These are phyloP conservation scores for Zancudomyces culisetae DNA, from an alignment of 371 early-diverging fungal species.

Conservation along the genomic window DNA sequence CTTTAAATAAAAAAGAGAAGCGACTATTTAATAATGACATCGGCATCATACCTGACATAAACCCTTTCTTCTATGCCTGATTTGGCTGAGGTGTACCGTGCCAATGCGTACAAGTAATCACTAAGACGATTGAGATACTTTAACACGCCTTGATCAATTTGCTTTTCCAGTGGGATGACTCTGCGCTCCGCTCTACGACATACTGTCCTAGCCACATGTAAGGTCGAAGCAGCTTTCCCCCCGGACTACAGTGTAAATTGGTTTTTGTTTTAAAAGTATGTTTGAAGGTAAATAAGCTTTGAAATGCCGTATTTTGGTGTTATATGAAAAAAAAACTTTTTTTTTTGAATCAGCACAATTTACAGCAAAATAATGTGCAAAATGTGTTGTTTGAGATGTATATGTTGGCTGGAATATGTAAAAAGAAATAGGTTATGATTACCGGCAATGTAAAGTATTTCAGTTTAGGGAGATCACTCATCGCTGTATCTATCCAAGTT, in stretches of 20 bases:
- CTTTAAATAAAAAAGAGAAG: not conserved
- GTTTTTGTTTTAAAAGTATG: not conserved
- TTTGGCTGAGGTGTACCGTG: slow-evolving; percentile 51
- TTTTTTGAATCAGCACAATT: too few relatives aligned
- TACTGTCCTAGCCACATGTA: slow-evolving; percentile 50
- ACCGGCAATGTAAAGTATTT: slow-evolving; percentile 72
- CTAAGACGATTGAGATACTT: slow-evolving; percentile 42
- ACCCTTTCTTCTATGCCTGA: slow-evolving; percentile 45
- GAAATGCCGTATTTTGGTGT: too few relatives aligned
- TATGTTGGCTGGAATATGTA: too few relatives aligned
- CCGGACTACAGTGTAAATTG: slow-evolving; percentile 20
- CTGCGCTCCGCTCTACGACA: slow-evolving; percentile 75
- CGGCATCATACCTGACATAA: slow-evolving; percentile 18
- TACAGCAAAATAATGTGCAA: too few relatives aligned
- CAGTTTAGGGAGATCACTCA: slow-evolving; percentile 49
- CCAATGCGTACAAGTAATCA: slow-evolving; percentile 77
- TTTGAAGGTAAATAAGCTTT: not conserved
- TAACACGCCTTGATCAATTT: slow-evolving; percentile 11
- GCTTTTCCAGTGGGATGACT: slow-evolving; percentile 44
- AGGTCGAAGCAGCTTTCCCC: slow-evolving; percentile 28
- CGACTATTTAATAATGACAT: not conserved
- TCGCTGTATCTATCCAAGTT: slow-evolving; percentile 64
- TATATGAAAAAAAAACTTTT: too few relatives aligned
- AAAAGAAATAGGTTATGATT: slow-evolving; percentile 5
- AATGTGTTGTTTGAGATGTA: too few relatives aligned